phyloP scores from a whole-genome alignment of 306 rosid species.

The Ziziphus jujuba region DNA sequence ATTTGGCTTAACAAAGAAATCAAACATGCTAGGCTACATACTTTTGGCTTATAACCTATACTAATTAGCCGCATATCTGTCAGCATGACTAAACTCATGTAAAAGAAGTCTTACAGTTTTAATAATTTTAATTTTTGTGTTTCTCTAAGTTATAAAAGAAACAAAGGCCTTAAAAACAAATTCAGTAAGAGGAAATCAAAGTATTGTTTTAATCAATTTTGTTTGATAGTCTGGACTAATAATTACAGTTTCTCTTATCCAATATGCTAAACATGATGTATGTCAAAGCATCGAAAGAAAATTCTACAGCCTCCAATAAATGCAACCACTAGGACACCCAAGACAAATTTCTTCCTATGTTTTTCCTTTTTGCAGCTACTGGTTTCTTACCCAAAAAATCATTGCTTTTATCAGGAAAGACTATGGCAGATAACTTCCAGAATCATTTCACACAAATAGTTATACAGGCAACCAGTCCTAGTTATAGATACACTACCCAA shows the following conservation, averaged over 20 bases:
- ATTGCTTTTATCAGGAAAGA: background rate
- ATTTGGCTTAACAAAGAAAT: background rate
- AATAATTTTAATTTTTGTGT: background rate
- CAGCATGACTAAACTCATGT: background rate
- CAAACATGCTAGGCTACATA: background rate
- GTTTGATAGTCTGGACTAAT: background rate
- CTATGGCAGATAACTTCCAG: background rate
- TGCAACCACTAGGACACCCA: background rate
- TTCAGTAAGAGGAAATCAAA: too few relatives aligned
- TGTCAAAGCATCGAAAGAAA: background rate
- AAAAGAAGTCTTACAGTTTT: background rate
- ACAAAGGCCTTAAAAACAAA: too few relatives aligned
- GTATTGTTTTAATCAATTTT: background rate
- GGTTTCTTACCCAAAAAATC: background rate
- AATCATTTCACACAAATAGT: background rate
- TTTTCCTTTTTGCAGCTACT: background rate
- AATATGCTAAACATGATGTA: background rate
- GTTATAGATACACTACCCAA: background rate
- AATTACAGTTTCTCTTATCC: background rate
- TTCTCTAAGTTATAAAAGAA: background rate
- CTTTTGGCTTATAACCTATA: background rate
- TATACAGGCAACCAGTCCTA: background rate
- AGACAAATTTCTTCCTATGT: background rate
- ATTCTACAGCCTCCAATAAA: background rate
- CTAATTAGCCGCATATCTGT: background rate